Percentiles rank a stretch among this genome's conserved stretches.
phyloP scores from a whole-genome alignment of 1,139 yeast species.

The Kodamaea sp. region DNA sequence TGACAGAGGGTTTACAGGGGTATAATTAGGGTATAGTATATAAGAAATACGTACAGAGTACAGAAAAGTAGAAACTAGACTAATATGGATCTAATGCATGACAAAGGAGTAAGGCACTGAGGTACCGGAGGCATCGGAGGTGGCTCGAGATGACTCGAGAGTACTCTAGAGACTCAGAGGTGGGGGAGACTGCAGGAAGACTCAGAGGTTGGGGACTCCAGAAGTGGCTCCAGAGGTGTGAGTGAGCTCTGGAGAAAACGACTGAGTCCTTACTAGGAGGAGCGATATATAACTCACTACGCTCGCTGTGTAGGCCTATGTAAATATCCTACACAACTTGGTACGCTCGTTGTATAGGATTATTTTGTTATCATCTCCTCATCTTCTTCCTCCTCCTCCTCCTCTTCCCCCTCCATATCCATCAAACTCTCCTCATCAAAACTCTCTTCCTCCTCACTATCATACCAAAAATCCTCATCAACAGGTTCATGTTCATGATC shows the following conservation, averaged over 20 bases:
- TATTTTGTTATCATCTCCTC: slow-evolving; percentile 39
- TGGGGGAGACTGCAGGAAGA: no score
- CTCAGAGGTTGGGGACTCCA: no score
- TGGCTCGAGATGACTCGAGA: no score
- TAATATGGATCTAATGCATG: no score
- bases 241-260: no score
- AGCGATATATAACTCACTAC: no score
- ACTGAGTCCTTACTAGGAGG: no score
- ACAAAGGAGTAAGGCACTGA: no score
- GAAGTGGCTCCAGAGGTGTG: no score
- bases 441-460: slow-evolving; percentile 54
- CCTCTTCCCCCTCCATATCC: slow-evolving; percentile 53
- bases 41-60: neutral
- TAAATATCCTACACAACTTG: neutral
- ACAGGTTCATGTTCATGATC: slow-evolving; percentile 60
- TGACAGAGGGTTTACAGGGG: slow-evolving; percentile 36
- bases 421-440: slow-evolving; percentile 53
- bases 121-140: no score
- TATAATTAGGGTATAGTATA: slow-evolving; percentile 10
- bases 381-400: slow-evolving; percentile 56
- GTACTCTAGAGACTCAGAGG: no score
- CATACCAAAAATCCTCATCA: slow-evolving; percentile 87
- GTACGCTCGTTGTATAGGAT: neutral
- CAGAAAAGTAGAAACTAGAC: no score
- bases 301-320: neutral